A percentile compares a stretch with the other conserved stretches of the same genome.
These are phyloP conservation scores for Lipomyces kockii DNA, from an alignment of 805 yeast genomes.

Conservation along the genomic window DNA sequence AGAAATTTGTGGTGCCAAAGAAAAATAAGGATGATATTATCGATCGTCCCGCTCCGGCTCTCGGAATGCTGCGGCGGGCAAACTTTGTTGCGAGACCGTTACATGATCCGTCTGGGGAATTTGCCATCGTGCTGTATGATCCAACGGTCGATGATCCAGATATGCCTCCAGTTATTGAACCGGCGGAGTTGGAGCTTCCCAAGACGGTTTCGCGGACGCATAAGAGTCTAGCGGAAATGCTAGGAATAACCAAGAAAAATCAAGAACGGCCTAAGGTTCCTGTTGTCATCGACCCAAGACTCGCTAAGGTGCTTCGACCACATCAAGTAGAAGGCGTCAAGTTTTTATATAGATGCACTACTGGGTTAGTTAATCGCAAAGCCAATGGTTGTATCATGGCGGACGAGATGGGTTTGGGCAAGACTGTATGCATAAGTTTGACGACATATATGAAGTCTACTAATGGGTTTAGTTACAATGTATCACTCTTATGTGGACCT, in stretches of 20 bases:
- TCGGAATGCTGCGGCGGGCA: slow-evolving; percentile 76
- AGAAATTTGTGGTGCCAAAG: slow-evolving; percentile 32
- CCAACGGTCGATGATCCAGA: slow-evolving; percentile 77
- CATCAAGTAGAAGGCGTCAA: slow-evolving; percentile 96
- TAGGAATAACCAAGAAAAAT: slow-evolving; percentile 64
- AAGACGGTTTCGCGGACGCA: slow-evolving; percentile 45
- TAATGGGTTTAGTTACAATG: slow-evolving; percentile 61
- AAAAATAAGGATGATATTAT: slow-evolving; percentile 22
- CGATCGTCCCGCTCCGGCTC: slow-evolving; percentile 66
- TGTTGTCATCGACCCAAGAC: slow-evolving; percentile 89
- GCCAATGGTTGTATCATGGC: slow-evolving; percentile 99
- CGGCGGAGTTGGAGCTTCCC: slow-evolving; percentile 9
- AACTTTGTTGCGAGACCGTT: slow-evolving; percentile 82
- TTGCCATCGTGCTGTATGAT: slow-evolving; percentile 92
- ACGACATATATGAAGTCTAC: not conserved
- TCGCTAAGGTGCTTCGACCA: slow-evolving; percentile 85
- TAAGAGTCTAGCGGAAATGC: slow-evolving; percentile 74
- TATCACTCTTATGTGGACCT: slow-evolving; percentile 88
- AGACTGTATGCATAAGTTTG: slow-evolving; percentile 52
- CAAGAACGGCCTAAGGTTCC: slow-evolving; percentile 82
- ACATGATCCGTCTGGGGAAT: slow-evolving; percentile 93
- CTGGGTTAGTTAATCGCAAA: slow-evolving; percentile 66
- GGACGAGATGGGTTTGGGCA: slow-evolving; percentile 95
- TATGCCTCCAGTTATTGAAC: slow-evolving; percentile 23
- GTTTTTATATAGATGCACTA: slow-evolving; percentile 85